Evolutionary conservation across 495 filamentous ascomycete species (phyloP).

Genomic region (Hyphodiscus hymeniophilus): DNA sequence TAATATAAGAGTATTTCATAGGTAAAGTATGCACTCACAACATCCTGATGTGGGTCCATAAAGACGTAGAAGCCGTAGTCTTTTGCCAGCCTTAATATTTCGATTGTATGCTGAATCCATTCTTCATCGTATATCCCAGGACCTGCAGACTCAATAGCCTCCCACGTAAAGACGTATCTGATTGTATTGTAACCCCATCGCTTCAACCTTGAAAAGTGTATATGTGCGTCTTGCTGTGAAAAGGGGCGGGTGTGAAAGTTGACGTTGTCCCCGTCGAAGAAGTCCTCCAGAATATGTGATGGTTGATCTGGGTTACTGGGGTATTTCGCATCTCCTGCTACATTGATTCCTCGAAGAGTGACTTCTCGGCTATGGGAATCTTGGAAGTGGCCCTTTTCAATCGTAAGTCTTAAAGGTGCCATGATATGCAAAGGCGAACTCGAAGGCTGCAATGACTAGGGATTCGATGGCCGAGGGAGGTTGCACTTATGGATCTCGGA

Average conservation of each 20-base stretch:
- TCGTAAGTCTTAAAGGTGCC: constrained; percentile 50
- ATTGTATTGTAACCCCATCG: constrained; percentile 94
- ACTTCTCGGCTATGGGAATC: constrained; percentile 47
- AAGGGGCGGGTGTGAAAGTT: constrained; percentile 88
- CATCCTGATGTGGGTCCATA: constrained; percentile 62
- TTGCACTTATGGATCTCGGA: neutral
- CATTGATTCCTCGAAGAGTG: constrained; percentile 55
- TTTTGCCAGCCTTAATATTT: constrained; percentile 73
- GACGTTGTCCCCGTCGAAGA: constrained; percentile 89
- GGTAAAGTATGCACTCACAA: constrained; percentile 4
- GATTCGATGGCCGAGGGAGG: neutral
- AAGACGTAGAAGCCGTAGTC: constrained; percentile 91
- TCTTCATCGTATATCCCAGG: constrained; percentile 94
- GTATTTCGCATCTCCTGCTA: constrained; percentile 55
- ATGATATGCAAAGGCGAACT: constrained; percentile 24
- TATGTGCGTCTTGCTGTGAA: constrained; percentile 67
- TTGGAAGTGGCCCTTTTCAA: constrained; percentile 77
- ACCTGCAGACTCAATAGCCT: constrained; percentile 91
- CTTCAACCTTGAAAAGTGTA: constrained; percentile 79
- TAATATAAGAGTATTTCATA: constrained; percentile 16
- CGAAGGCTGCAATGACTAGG: neutral
- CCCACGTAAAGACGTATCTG: constrained; percentile 96
- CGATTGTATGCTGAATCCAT: constrained; percentile 86
- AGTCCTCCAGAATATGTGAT: constrained; percentile 67
- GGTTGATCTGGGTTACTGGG: constrained; percentile 72